Percentiles rank a stretch among this genome's conserved stretches.
Conservation (phyloP, 1,139 yeast genomes). For the Scheffersomyces stambukii region DNA sequence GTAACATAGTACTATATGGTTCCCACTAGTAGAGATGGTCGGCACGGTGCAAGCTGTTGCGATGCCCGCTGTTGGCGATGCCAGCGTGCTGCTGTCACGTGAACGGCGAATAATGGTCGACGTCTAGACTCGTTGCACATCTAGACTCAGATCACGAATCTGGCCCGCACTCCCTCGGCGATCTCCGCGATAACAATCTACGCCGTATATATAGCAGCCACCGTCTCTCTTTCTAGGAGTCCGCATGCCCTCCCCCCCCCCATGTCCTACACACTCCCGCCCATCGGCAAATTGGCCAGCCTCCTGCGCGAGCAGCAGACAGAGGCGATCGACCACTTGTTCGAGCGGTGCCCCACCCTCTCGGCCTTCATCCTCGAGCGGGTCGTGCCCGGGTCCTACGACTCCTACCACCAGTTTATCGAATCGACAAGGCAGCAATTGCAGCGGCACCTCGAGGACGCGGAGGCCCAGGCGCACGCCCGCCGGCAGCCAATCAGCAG, state of each 20-base stretch:
- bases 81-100: too few species aligned
- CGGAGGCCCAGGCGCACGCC: constrained; percentile 18
- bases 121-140: too few species aligned
- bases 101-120: too few species aligned
- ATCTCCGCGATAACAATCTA: too few species aligned
- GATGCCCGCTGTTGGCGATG: too few species aligned
- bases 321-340: constrained; percentile 49
- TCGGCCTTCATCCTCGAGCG: constrained; percentile 36
- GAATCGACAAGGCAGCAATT: constrained; percentile 43
- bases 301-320: constrained; percentile 17
- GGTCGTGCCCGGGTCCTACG: constrained; percentile 16
- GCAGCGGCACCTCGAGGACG: constrained; percentile 22
- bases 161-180: too few species aligned
- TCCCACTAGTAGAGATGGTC: too few species aligned
- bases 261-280: constrained; percentile 24
- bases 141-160: too few species aligned
- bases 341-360: constrained; percentile 64
- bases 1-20: too few species aligned
- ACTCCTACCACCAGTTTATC: constrained; percentile 46
- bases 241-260: too few species aligned
- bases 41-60: too few species aligned
- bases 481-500: constrained; percentile 19
- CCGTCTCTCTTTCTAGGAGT: too few species aligned
- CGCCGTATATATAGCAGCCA: constrained; percentile 1
- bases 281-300: constrained; percentile 14